Percentiles rank a stretch among this genome's conserved stretches.
phyloP scores from a whole-genome alignment of 1,139 yeast species.

The Blastobotrys capitulatus region DNA sequence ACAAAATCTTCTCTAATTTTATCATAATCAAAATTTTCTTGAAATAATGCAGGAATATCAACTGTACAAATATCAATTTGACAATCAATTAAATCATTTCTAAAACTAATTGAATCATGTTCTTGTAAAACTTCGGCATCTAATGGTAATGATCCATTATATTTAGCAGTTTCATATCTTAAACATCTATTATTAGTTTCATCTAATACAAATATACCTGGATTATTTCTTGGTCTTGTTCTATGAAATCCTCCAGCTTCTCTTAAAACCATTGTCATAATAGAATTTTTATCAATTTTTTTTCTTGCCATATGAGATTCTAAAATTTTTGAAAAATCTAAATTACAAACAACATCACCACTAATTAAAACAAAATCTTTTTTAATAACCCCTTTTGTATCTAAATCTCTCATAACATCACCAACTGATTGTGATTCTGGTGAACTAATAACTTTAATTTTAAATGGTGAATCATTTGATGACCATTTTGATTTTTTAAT shows the following conservation, averaged over 20 bases:
- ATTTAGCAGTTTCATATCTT: slow-evolving; percentile 57
- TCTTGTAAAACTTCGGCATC: slow-evolving; percentile 82
- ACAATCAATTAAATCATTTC: slow-evolving; percentile 94
- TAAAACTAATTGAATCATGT: slow-evolving; percentile 68
- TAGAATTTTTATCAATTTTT: slow-evolving; percentile 74
- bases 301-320: slow-evolving; percentile 68
- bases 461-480: slow-evolving; percentile 67
- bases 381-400: slow-evolving; percentile 79
- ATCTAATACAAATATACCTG: slow-evolving; percentile 81
- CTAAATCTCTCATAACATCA: slow-evolving; percentile 94
- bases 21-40: slow-evolving; percentile 94
- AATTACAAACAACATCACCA: slow-evolving; percentile 91
- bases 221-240: slow-evolving; percentile 59
- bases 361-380: slow-evolving; percentile 86
- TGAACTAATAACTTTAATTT: slow-evolving; percentile 71
- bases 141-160: slow-evolving; percentile 45
- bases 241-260: slow-evolving; percentile 84
- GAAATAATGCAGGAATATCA: slow-evolving; percentile 91
- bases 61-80: slow-evolving; percentile 94
- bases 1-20: slow-evolving; percentile 80
- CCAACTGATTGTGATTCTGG: slow-evolving; percentile 90
- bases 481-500: slow-evolving; percentile 81
- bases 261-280: slow-evolving; percentile 87
- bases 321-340: slow-evolving; percentile 70
- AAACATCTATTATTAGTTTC: slow-evolving; percentile 68